Evolutionary conservation across 1,284 basidiomycete species (phyloP), one percentile per base, ranked within the genome.

Genomic region (Heliocybe sulcata): DNA sequence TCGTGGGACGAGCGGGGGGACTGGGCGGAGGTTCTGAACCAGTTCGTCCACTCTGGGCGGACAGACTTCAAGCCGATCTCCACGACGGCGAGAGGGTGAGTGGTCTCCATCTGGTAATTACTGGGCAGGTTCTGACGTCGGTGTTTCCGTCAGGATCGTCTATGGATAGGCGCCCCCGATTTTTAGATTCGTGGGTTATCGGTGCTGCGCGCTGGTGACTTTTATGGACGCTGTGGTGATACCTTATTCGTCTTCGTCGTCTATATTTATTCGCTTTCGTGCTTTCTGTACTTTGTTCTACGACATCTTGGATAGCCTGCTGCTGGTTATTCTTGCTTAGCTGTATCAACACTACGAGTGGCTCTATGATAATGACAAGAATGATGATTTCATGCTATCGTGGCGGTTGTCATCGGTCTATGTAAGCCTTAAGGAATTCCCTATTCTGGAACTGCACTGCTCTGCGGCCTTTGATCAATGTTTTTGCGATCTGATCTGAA

Each of bases 21-120:
- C 67, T 90, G 87, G 87, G 68, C 71, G 9, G 73, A 76, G 14
- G 82, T 85, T 20, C 76, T 90, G 38, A 69, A 75, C 25, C 82
- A 87, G 68, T 90, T 85, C 62, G 80, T 88, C 55, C 82, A 84
- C 56, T 72, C 76, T n/a, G 87, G 87, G 29, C 78, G 86, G 52
- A 81, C 80, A 16, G 87, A 89, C 66, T 90, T 90, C 69, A 80
- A 83, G 67, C 87, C 87, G 16, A 85, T 88, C 73, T 87, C 85
- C 27, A 86, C 86, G 16, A 87, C 85, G 10, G 55, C 81, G 8
- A 68, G 80, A 69, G 87, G 86, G 47, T 49, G 27, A 26, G 47
- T 49, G 25, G n/a, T 42, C 16, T n/a, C 19, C 4, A n/a, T 42
- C 4, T 16, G 38, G 38, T 6, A 42, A n/a, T n/a, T 42, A 9